Base-by-base conservation (phyloP, 2,329 filamentous ascomycete species). In the Clonostachys rhizophaga region DNA sequence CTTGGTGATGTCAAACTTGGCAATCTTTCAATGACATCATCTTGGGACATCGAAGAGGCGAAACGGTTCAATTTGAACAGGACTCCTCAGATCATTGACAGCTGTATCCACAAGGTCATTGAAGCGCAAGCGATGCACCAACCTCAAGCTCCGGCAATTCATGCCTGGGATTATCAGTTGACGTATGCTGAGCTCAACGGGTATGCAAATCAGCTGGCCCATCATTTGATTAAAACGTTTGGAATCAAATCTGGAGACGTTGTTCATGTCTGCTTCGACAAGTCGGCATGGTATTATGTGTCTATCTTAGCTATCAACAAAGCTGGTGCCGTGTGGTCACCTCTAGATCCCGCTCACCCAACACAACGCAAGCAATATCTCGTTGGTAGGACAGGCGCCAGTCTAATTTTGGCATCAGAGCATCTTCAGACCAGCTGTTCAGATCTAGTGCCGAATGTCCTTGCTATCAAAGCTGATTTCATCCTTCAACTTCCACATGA, bases 161-260 rank as follows among this genome's bases (percentile, higher is more conserved):
- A 66, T 42, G 70, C 71, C 2, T 73, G 69, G 69, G 70, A 74
- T 47, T 69, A 34, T 34, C 44, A 41, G 4, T 45, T 14, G 35
- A 47, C 42, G 10, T 48, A 48, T 18, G 20, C 35, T 9, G 42
- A 48, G 34, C 46, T 48, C 11, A 42, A 48, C 20, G 14, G 14
- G 9, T 20, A 39, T 18, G 40, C 46, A 13, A 16, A 18, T n/a
- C 20, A 44, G 17, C 12, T 48, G 8, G 46, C 42, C 2, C 39
- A 45, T 6, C 14, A 51, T 12, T 35, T 55, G 6, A 34, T 36
- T 16, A 14, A 6, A 6, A n/a, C 6, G 5, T 41, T 42, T 30
- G 48, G 48, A 6, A 47, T 51, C 30, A 33, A 34, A 36, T 20
- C 44, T 3, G 36, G 46, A n/a, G 48, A 50, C 33, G 40, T 54